Base-by-base conservation (phyloP, 768 basidiomycete species). In the Tricholomella constricta region DNA sequence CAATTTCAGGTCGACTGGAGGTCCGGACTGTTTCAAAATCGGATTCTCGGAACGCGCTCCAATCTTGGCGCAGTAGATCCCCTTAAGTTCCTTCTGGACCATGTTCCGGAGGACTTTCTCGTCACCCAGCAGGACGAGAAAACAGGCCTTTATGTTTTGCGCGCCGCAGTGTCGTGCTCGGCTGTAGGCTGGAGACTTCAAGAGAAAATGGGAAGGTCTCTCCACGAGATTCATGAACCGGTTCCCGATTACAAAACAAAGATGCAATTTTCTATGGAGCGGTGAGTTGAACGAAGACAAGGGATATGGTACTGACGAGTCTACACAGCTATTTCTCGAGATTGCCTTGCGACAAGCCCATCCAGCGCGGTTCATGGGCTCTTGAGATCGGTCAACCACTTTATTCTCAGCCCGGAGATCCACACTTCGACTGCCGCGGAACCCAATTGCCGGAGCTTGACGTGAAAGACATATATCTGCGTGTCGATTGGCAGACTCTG, bases 401-500 rank as follows among this genome's bases (percentile, higher is more conserved):
- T 1, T 81, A 70, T 62, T 44, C 74, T 26, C 80, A 79, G 52
- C 56, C 67, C 6, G 68, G 68, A 40, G 73, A 76, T 51, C 60
- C 70, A 14, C 67, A 72, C 26, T 81, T 68, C 65, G 52, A 48
- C 15, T 9, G 55, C 37, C 74, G 75, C 25, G 61, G 64, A 31
- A 57, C 43, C 5, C 75, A 77, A 47, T 57, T 63, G 27, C 69
- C 70, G 2, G 57, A 73, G 25, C 63, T 82, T 14, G 45, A 64
- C 2, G 45, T 76, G 34, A 71, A 76, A 23, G 69, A 78, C 45
- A 67, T 81, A 22, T 64, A 72, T 55, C 56, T 83, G 36, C 75
- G 80, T 12, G 78, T 83, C 17, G 79, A 82, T 51, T 82, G 80
- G 80, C 81, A 83, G 59, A 81, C 79, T 7, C 61, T 82, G 27